Evolutionary conservation across 192 early-diverging fungal genomes (phyloP).

Genomic region (Coemansia sp.): DNA sequence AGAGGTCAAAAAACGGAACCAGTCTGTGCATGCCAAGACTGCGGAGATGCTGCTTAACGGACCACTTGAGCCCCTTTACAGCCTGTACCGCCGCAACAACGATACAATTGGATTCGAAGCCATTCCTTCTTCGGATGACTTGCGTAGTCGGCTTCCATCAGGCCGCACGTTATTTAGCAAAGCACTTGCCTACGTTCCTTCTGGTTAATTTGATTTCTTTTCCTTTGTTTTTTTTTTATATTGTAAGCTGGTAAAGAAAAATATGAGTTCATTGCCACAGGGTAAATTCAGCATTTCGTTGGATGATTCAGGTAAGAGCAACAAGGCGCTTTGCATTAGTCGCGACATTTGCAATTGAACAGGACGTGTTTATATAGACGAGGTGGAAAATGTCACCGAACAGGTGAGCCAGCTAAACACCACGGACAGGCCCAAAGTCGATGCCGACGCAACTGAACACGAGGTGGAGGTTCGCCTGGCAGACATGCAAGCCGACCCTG

Average conservation of each 20-base stretch:
- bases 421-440: neutral
- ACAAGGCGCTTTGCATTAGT: neutral
- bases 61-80: constrained; percentile 44
- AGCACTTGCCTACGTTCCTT: constrained; percentile 20
- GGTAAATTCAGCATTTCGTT: constrained; percentile 38
- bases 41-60: constrained; percentile 43
- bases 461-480: constrained; percentile 65
- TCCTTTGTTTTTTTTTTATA: constrained; percentile 5
- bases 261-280: constrained; percentile 14
- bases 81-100: constrained; percentile 51
- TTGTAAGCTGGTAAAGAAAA: neutral
- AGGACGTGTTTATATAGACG: constrained; percentile 16
- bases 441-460: constrained; percentile 5
- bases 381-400: constrained; percentile 22
- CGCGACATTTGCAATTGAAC: neutral
- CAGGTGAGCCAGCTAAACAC: constrained; percentile 20
- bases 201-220: constrained; percentile 3
- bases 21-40: constrained; percentile 38
- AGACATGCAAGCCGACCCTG: constrained; percentile 66
- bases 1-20: constrained; percentile 41
- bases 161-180: constrained; percentile 46
- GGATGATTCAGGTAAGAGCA: constrained; percentile 29
- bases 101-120: constrained; percentile 53
- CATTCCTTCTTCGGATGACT: constrained; percentile 44
- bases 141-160: constrained; percentile 41